A percentile compares a stretch with the other conserved stretches of the same genome.
Conservation (phyloP, 768 basidiomycete genomes). For the Rhodocollybia butyracea region DNA sequence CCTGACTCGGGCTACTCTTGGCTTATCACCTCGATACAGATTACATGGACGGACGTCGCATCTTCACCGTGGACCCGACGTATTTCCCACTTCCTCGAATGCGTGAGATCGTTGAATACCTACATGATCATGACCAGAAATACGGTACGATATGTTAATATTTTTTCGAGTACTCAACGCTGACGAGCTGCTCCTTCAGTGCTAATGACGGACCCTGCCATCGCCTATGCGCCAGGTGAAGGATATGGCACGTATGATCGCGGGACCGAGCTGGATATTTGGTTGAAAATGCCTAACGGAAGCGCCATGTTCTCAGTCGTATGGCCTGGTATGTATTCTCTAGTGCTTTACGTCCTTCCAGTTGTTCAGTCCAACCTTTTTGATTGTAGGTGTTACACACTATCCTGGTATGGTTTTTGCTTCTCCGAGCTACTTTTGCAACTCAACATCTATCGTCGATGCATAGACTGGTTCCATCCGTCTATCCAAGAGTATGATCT, state of each 20-base stretch:
- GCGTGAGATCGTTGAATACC: conserved; percentile 60
- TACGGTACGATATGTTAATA: conserved; percentile 46
- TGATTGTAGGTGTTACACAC: conserved; percentile 47
- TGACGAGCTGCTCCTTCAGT: conserved; percentile 31
- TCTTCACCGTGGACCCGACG: conserved; percentile 66
- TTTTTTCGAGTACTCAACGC: background rate
- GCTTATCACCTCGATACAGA: conserved; percentile 30
- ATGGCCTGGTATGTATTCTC: conserved; percentile 50
- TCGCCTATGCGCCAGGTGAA: conserved; percentile 46
- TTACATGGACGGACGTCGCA: conserved; percentile 65
- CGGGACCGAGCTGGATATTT: conserved; percentile 51
- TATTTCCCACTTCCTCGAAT: conserved; percentile 64
- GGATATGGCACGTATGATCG: conserved; percentile 53
- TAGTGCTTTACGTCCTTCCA: background rate
- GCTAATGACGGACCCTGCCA: conserved; percentile 73
- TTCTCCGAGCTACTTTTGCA: background rate
- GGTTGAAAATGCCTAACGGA: conserved; percentile 61
- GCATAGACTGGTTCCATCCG: conserved; percentile 58
- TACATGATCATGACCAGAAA: conserved; percentile 58
- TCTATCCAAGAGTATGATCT: conserved; percentile 43
- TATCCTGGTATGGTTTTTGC: conserved; percentile 40
- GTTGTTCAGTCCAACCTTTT: background rate
- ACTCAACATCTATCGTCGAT: background rate
- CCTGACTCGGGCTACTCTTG: background rate
- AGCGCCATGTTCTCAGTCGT: conserved; percentile 55